These are phyloP conservation scores for Suillus plorans DNA, from an alignment of 768 basidiomycete genomes.

Conservation along the genomic window DNA sequence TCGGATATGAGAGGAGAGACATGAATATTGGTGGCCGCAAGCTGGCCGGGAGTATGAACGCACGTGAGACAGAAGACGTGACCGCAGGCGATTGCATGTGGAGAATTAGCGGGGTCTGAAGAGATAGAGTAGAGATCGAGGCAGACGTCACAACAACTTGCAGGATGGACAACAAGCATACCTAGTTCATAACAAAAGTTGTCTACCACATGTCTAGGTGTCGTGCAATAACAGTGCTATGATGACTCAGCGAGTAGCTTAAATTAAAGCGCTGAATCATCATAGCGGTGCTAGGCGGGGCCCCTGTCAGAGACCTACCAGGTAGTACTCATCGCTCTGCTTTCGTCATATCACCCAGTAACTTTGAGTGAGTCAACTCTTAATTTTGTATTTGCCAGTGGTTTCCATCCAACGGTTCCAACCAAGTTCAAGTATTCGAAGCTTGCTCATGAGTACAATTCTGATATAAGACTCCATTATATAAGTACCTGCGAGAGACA, in stretches of 20 bases:
- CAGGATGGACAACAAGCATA: constrained; percentile 66
- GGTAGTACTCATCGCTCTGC: too few species aligned
- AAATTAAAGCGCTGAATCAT: too few species aligned
- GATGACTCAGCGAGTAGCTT: background rate
- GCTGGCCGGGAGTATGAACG: constrained; percentile 29
- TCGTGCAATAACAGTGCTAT: background rate
- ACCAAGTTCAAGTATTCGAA: too few species aligned
- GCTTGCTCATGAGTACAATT: too few species aligned
- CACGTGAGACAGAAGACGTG: constrained; percentile 74
- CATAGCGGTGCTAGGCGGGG: too few species aligned
- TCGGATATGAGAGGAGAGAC: constrained; percentile 10
- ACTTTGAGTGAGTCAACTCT: too few species aligned
- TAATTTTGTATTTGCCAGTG: too few species aligned
- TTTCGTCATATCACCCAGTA: too few species aligned
- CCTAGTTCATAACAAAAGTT: constrained; percentile 25
- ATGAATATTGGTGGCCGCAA: constrained; percentile 1
- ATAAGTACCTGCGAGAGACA: too few species aligned
- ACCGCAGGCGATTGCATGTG: constrained; percentile 74
- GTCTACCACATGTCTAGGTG: background rate
- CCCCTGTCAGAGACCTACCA: too few species aligned
- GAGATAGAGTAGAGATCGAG: constrained; percentile 57
- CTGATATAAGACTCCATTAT: too few species aligned
- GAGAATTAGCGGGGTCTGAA: constrained; percentile 48
- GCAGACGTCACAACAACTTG: constrained; percentile 77
- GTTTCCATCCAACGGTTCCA: too few species aligned